Evolutionary conservation across 306 rosid genomes (phyloP).

Genomic region (Cucurbita moschata): DNA sequence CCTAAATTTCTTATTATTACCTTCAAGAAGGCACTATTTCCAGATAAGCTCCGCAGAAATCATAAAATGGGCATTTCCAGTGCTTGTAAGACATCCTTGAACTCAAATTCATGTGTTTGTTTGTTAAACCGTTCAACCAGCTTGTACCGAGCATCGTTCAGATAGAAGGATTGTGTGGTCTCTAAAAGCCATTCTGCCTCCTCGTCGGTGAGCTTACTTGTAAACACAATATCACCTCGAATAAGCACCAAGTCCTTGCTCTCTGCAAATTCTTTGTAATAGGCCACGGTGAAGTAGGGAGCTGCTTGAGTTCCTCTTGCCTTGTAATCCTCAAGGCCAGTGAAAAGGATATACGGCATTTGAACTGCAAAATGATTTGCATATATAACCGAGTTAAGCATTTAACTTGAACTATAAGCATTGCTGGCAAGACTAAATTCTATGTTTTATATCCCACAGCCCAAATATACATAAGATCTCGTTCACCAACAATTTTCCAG

Average conservation of each 20-base stretch:
- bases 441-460: neutral
- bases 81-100: constrained; percentile 73
- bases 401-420: neutral
- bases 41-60: neutral
- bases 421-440: neutral
- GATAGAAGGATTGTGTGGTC: constrained; percentile 65
- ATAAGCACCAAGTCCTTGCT: constrained; percentile 75
- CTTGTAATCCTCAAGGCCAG: constrained; percentile 92
- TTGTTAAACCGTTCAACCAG: constrained; percentile 77
- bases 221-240: constrained; percentile 69
- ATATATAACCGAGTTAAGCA: neutral
- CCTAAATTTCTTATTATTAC: neutral
- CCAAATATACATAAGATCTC: neutral
- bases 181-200: constrained; percentile 85
- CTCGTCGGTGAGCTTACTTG: constrained; percentile 62
- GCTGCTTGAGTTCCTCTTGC: constrained; percentile 88
- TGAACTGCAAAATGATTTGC: constrained; percentile 42
- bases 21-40: neutral
- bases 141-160: constrained; percentile 62
- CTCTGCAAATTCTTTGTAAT: constrained; percentile 73
- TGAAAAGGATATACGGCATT: constrained; percentile 62
- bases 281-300: constrained; percentile 60
- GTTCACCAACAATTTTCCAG: neutral
- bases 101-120: constrained; percentile 76
- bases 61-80: constrained; percentile 60